Base-by-base conservation (phyloP, 345 rosid species). In the Carallia pectinifolia region DNA sequence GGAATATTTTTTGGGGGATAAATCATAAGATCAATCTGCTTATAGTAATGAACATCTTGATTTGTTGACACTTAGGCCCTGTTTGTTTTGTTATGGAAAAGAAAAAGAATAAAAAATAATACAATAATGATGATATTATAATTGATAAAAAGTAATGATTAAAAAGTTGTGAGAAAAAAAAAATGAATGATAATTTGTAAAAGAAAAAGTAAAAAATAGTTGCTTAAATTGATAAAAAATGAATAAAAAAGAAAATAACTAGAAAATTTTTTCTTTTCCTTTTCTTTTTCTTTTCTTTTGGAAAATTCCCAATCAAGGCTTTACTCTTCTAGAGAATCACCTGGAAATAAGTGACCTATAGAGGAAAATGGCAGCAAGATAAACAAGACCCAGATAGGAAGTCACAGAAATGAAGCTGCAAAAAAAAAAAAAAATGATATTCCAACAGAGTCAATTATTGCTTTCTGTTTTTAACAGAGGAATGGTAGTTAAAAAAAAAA, bases 381-480 rank as follows among this genome's bases (percentile, higher is more conserved):
- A 86, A 29, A 84, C 77, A 63, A 95, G 84, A 58, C 96, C 90
- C 85, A 90, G 61, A 76, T 92, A 92, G 9, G 97, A 94, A 66
- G 81, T 80, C 70, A 86, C 91, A 29, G 99, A 85, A 71, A 92
- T 85, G 73, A 81, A 92, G 82, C 98, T 95, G 96, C 27, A 71
- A 23, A 29, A 74, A 69, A 37, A 34, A 71, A 29, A 74, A 69
- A 37, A 34, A 64, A 56, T 58, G 34, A 66, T 23, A 23, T 23
- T 30, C 55, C 63, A 33, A 44, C 50, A 68, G 54, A 69, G 74
- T 54, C 59, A 33, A 4, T 15, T 60, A 31, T 31, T 30, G 33
- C 6, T 2, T 59, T 61, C 15, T 52, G 65, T 60, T 68, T 53
- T 55, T 44, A 16, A 63, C 69, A 76, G 73, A 61, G 65, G 30